Evolutionary conservation across 2,329 filamentous ascomycete genomes (phyloP).

Genomic region (Aspergillus transmontanensis): DNA sequence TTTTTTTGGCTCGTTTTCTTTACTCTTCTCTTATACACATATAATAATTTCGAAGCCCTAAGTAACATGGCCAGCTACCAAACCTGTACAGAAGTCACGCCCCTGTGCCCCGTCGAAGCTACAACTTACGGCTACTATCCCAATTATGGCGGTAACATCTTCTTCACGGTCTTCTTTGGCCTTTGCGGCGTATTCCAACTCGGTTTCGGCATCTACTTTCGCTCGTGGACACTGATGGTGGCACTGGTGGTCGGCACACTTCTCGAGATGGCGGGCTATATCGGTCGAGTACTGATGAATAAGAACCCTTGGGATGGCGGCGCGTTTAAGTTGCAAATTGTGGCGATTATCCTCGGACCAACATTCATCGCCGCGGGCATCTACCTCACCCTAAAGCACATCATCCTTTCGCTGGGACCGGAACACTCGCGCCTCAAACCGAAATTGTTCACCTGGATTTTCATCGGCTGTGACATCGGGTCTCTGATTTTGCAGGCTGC

Average conservation of each 20-base stretch:
- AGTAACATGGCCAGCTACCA: conserved; percentile 23
- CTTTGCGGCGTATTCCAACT: conserved; percentile 53
- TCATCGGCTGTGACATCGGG: conserved; percentile 61
- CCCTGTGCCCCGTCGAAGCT: conserved; percentile 47
- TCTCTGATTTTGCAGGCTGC: conserved; percentile 62
- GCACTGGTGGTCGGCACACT: conserved; percentile 52
- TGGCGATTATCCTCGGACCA: conserved; percentile 58
- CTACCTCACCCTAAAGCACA: conserved; percentile 60
- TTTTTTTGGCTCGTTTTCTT: not conserved
- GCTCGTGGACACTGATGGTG: conserved; percentile 59
- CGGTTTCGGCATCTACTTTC: conserved; percentile 52
- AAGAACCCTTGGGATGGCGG: conserved; percentile 53
- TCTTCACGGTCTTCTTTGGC: conserved; percentile 56
- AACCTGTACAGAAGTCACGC: conserved; percentile 39
- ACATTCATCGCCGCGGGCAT: conserved; percentile 59
- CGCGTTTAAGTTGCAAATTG: conserved; percentile 58
- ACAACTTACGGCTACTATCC: conserved; percentile 60
- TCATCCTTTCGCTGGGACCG: conserved; percentile 58
- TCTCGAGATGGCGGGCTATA: conserved; percentile 59
- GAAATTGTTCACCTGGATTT: conserved; percentile 59
- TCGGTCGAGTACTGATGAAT: conserved; percentile 56
- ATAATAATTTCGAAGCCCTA: not conserved
- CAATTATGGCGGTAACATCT: conserved; percentile 52
- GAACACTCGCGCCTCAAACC: conserved; percentile 52
- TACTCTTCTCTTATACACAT: not conserved